Conservation (phyloP, 2,329 filamentous ascomycete genomes). For the Fusarium albosuccineum region DNA sequence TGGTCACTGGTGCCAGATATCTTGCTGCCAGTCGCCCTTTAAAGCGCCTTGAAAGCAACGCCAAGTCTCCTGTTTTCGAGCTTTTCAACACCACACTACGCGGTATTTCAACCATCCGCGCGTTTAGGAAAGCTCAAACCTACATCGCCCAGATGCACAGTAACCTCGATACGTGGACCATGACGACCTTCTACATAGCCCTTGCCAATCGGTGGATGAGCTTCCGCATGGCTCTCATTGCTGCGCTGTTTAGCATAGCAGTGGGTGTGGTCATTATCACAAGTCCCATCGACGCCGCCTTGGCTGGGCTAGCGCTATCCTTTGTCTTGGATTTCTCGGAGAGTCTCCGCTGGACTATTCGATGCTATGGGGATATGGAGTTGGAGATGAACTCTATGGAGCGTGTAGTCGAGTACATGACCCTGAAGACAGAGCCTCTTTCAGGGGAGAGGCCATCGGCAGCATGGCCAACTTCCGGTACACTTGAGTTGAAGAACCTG, state of each 20-base stretch:
- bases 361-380: conserved; percentile 77
- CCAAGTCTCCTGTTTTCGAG: conserved; percentile 83
- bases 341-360: conserved; percentile 73
- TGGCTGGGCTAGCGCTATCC: conserved; percentile 80
- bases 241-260: conserved; percentile 73
- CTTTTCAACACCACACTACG: conserved; percentile 79
- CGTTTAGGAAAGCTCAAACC: conserved; percentile 74
- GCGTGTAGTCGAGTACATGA: conserved; percentile 80
- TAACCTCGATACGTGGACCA: conserved; percentile 75
- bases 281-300: conserved; percentile 72
- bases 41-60: conserved; percentile 80
- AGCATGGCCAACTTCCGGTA: conserved; percentile 79
- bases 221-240: conserved; percentile 76
- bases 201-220: conserved; percentile 82
- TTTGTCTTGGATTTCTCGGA: conserved; percentile 78
- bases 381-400: conserved; percentile 83
- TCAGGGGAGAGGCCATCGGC: conserved; percentile 72
- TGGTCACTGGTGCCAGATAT: conserved; percentile 70
- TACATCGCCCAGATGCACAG: conserved; percentile 78
- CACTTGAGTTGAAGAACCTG: conserved; percentile 77
- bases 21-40: conserved; percentile 77
- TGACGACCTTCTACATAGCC: conserved; percentile 76
- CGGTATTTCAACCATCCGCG: conserved; percentile 80
- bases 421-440: conserved; percentile 75
- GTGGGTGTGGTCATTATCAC: conserved; percentile 74